These are phyloP conservation scores for Scytalidium lignicola DNA, from an alignment of 2,329 filamentous ascomycete species.

Conservation along the genomic window DNA sequence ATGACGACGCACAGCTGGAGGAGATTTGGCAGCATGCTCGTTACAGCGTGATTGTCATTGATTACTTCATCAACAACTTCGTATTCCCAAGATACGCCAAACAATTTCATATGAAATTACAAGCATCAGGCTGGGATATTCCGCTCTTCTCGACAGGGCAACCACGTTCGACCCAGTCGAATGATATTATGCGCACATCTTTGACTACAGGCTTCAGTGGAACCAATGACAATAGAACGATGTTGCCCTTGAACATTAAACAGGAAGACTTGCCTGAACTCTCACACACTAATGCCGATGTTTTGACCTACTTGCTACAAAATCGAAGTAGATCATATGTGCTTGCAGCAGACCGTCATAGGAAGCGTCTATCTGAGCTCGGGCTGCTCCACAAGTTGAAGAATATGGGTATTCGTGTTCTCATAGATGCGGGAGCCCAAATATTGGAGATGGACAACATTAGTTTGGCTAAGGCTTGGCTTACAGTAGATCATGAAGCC, in stretches of 20 bases:
- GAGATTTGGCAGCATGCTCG: constrained; percentile 47
- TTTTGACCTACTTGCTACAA: constrained; percentile 53
- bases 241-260: constrained; percentile 56
- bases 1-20: constrained; percentile 46
- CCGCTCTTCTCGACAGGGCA: constrained; percentile 35
- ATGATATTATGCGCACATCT: constrained; percentile 27
- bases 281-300: constrained; percentile 57
- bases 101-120: constrained; percentile 58
- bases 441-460: constrained; percentile 54
- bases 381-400: constrained; percentile 39
- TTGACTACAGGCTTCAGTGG: constrained; percentile 66
- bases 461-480: constrained; percentile 15
- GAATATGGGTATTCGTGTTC: constrained; percentile 37
- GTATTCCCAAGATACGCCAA: constrained; percentile 63
- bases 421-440: constrained; percentile 61
- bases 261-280: constrained; percentile 55
- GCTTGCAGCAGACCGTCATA: constrained; percentile 36
- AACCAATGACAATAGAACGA: constrained; percentile 58
- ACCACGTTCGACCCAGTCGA: constrained; percentile 45
- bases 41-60: constrained; percentile 43
- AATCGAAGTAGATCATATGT: constrained; percentile 44
- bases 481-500: constrained; percentile 10
- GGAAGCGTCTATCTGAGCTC: constrained; percentile 38
- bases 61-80: constrained; percentile 58
- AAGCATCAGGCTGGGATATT: constrained; percentile 64